These are phyloP conservation scores for Onygenales sp. DNA, from an alignment of 2,329 filamentous ascomycete genomes.

Conservation along the genomic window DNA sequence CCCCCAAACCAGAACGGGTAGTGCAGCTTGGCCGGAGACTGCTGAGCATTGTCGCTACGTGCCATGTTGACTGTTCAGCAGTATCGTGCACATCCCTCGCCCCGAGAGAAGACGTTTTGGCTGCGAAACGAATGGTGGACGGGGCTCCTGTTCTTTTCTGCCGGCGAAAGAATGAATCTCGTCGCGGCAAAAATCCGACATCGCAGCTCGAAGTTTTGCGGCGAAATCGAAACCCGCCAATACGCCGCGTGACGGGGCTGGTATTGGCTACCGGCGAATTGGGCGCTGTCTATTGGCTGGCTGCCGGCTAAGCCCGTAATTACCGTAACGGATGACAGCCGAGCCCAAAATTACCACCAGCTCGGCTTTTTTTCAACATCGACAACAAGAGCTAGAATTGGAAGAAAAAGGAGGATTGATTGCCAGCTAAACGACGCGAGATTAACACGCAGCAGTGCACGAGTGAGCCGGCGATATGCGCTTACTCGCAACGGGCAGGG, in stretches of 20 bases:
- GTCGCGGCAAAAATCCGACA: no score
- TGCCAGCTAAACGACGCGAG: no score
- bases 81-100: background rate
- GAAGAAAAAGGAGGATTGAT: background rate
- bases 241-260: no score
- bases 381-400: background rate
- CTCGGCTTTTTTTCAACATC: background rate
- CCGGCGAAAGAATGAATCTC: no score
- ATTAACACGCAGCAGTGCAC: background rate
- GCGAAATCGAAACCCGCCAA: no score
- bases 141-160: no score
- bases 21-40: slow-evolving; percentile 23
- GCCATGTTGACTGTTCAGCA: slow-evolving; percentile 19
- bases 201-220: no score
- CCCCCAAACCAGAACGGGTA: slow-evolving; percentile 97
- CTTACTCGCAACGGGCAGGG: slow-evolving; percentile 30
- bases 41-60: slow-evolving; percentile 16
- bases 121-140: background rate
- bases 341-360: background rate
- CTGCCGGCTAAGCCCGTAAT: background rate
- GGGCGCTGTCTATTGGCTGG: no score
- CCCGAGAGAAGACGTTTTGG: background rate
- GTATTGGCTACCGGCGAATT: no score
- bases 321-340: background rate
- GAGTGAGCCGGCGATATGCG: slow-evolving; percentile 21